phyloP scores from a whole-genome alignment of 495 filamentous ascomycete genomes.

The Penicillium psychrofluorescens region DNA sequence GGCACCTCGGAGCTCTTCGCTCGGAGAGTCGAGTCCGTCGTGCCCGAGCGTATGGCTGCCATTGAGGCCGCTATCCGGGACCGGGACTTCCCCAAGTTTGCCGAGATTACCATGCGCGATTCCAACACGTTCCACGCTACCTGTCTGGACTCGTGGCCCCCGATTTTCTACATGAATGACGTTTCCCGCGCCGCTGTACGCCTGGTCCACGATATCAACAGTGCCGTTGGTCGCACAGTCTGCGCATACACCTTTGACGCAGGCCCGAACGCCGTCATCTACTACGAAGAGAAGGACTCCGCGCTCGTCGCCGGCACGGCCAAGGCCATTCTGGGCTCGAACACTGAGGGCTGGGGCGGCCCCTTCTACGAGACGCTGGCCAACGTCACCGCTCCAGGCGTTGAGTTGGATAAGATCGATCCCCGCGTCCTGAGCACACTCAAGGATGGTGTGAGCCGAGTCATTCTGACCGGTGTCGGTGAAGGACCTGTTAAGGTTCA shows the following conservation, averaged over 20 bases:
- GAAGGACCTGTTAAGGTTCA: conserved; percentile 77
- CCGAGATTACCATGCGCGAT: conserved; percentile 86
- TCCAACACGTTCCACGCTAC: conserved; percentile 95
- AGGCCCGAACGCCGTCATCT: conserved; percentile 93
- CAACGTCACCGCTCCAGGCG: conserved; percentile 38
- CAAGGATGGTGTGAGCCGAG: conserved; percentile 71
- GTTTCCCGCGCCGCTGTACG: conserved; percentile 76
- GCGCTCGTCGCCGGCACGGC: conserved; percentile 65
- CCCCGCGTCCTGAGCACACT: conserved; percentile 49
- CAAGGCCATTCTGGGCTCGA: conserved; percentile 38
- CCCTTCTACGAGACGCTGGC: conserved; percentile 39
- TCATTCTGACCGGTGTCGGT: conserved; percentile 87
- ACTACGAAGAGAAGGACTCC: conserved; percentile 76
- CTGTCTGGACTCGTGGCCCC: conserved; percentile 89
- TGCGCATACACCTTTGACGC: conserved; percentile 98
- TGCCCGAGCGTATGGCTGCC: conserved; percentile 74
- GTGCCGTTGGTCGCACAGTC: conserved; percentile 59
- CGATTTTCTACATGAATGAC: conserved; percentile 98
- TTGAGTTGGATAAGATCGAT: conserved; percentile 47
- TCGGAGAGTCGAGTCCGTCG: conserved; percentile 61
- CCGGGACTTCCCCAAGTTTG: conserved; percentile 81
- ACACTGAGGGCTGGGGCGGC: conserved; percentile 57
- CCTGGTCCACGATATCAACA: conserved; percentile 83
- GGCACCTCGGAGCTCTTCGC: conserved; percentile 76
- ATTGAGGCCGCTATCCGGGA: conserved; percentile 77